These are phyloP conservation scores for Penicillium roqueforti DNA, from an alignment of 495 filamentous ascomycete species.

Conservation along the genomic window DNA sequence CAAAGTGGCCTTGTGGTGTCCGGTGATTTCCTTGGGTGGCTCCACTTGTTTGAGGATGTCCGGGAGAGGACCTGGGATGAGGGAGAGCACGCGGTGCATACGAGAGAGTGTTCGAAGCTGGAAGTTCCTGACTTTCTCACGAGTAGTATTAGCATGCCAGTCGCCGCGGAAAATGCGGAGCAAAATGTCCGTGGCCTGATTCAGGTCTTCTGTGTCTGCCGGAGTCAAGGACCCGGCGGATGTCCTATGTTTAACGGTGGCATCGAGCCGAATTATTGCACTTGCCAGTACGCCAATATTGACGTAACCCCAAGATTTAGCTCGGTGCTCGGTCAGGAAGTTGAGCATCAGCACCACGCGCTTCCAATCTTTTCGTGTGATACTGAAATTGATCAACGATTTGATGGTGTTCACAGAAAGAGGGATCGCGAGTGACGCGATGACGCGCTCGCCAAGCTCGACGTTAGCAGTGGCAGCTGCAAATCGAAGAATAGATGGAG, in stretches of 20 bases:
- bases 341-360: slow-evolving; percentile 41
- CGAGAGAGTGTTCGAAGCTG: slow-evolving; percentile 29
- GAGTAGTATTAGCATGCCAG: slow-evolving; percentile 20
- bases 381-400: slow-evolving; percentile 47
- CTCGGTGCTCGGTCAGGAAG: slow-evolving; percentile 36
- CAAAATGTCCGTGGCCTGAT: slow-evolving; percentile 31
- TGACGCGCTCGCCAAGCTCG: slow-evolving; percentile 42
- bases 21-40: slow-evolving; percentile 9
- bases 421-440: slow-evolving; percentile 34
- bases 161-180: slow-evolving; percentile 32
- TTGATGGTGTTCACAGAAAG: slow-evolving; percentile 45
- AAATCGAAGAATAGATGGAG: slow-evolving; percentile 56
- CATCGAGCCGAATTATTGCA: slow-evolving; percentile 39
- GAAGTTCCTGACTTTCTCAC: slow-evolving; percentile 14
- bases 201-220: slow-evolving; percentile 5
- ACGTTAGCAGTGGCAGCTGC: slow-evolving; percentile 49
- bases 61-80: slow-evolving; percentile 26
- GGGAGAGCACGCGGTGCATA: slow-evolving; percentile 25
- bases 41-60: slow-evolving; percentile 19
- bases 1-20: slow-evolving; percentile 20
- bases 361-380: slow-evolving; percentile 46
- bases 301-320: slow-evolving; percentile 46
- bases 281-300: slow-evolving; percentile 42
- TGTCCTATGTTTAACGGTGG: slow-evolving; percentile 13
- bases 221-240: not conserved